These are phyloP conservation scores for Aspergillus sojae DNA, from an alignment of 2,329 filamentous ascomycete genomes.

Conservation along the genomic window DNA sequence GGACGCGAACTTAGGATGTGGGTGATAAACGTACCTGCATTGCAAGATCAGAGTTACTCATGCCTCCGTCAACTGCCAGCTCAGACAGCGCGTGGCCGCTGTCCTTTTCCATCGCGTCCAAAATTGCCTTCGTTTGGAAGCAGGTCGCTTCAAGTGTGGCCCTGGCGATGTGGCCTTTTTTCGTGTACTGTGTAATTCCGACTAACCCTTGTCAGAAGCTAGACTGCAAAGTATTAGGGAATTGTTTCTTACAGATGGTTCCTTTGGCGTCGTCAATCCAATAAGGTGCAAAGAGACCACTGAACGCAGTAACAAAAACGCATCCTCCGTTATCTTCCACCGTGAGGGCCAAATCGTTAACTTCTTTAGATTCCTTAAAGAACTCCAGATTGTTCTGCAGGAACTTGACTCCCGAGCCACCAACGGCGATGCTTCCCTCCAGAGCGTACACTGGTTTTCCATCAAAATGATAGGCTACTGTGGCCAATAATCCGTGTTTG, in stretches of 20 bases:
- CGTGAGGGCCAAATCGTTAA: slow-evolving; percentile 64
- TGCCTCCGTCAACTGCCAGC: slow-evolving; percentile 83
- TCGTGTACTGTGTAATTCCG: slow-evolving; percentile 81
- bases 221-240: not conserved
- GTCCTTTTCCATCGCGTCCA: slow-evolving; percentile 91
- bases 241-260: slow-evolving; percentile 66
- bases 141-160: slow-evolving; percentile 89
- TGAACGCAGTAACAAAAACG: slow-evolving; percentile 87
- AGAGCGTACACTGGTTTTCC: slow-evolving; percentile 75
- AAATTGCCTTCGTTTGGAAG: slow-evolving; percentile 88
- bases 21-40: slow-evolving; percentile 65
- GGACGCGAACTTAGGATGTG: not conserved
- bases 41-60: slow-evolving; percentile 83
- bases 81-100: slow-evolving; percentile 75
- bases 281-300: slow-evolving; percentile 87
- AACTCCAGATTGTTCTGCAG: slow-evolving; percentile 66
- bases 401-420: slow-evolving; percentile 78
- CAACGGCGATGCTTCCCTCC: slow-evolving; percentile 82
- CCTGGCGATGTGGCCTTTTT: slow-evolving; percentile 82
- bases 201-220: slow-evolving; percentile 47
- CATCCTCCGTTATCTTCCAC: slow-evolving; percentile 79
- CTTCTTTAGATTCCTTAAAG: slow-evolving; percentile 61
- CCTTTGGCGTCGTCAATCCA: slow-evolving; percentile 95
- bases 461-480: slow-evolving; percentile 80
- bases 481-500: slow-evolving; percentile 77